Evolutionary conservation across 257 asterid species (phyloP), one percentile per base, ranked within the genome.

Genomic region (Gentiana straminea): DNA sequence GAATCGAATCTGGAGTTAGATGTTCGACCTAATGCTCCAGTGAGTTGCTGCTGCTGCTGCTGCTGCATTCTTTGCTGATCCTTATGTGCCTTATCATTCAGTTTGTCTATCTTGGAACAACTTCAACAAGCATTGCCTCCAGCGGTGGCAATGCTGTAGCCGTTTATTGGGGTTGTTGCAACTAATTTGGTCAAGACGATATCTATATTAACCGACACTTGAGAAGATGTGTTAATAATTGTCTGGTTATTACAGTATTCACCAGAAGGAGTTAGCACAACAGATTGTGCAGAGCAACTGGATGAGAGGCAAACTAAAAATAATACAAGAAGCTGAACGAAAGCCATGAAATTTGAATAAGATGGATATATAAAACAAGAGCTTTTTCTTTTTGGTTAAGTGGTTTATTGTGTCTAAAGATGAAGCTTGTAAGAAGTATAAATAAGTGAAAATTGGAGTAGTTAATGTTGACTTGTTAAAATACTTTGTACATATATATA

Each of bases 231-330:
- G 32, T 52, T 69, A 63, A 62, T 35, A 49, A 54, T 64, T 64
- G 52, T 62, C 68, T 54, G 41, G 3, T 59, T 56, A 15, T 61
- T 63, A 76, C 97, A 89, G 66, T 9, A 60, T 8, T 72, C 59
- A 13, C 51, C 63, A 5, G 73, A 44, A 1, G 86, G 86, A 7
- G 73, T 47, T 1, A 84, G 86, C 9, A 73, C 84, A 39, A 77
- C 71, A 12, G 89, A 83, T 67, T 74, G 62, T 24, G 84, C 71
- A 34, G 51, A 61, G 71, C 38, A 66, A 47, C 6, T 68, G 77
- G 41, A 52, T 52, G 41, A 49, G 55, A 59, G 51, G 59, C 58
- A 32, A 57, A 69, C 45, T 8, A 75, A 24, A 44, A 68, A 51
- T 36, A 73, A 38, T 34, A 75, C 53, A 63, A 74, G 34, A 44